Conservation (phyloP, 805 yeast species). For the Teunomyces funiuensis region DNA sequence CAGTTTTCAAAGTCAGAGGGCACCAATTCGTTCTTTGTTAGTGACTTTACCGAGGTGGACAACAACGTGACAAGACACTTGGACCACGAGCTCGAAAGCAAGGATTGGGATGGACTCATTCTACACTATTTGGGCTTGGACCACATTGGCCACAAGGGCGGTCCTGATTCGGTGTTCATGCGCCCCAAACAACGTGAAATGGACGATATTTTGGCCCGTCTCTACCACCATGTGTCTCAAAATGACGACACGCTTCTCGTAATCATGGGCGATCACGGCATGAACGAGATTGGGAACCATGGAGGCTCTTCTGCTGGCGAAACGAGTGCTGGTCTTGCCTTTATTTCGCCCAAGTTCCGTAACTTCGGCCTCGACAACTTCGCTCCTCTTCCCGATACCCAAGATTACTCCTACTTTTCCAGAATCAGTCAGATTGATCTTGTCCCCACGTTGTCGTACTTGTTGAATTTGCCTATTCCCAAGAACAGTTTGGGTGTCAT, state of each 20-base stretch:
- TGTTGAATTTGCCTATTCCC: conserved; percentile 68
- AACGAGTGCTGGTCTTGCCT: conserved; percentile 78
- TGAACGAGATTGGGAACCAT: conserved; percentile 94
- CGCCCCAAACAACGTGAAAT: conserved; percentile 78
- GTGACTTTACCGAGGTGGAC: conserved; percentile 94
- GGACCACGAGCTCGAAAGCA: conserved; percentile 50
- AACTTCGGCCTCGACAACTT: conserved; percentile 6
- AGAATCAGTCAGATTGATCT: conserved; percentile 66
- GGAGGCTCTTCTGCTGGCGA: conserved; percentile 95
- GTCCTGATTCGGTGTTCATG: conserved; percentile 82
- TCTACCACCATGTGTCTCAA: conserved; percentile 39
- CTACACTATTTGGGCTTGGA: conserved; percentile 92
- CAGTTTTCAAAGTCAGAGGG: conserved; percentile 73
- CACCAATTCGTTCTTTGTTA: conserved; percentile 89
- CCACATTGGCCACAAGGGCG: conserved; percentile 97
- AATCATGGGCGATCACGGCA: conserved; percentile 92
- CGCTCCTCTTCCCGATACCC: conserved; percentile 40
- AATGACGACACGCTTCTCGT: conserved; percentile 58
- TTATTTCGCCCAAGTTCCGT: conserved; percentile 62
- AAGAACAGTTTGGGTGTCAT: conserved; percentile 73
- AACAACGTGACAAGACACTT: conserved; percentile 88
- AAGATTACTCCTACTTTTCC: conserved; percentile 53
- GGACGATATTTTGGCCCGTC: conserved; percentile 62
- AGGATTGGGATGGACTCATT: conserved; percentile 80
- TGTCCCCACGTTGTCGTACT: conserved; percentile 65